Evolutionary conservation across 2,329 filamentous ascomycete genomes (phyloP).

Genomic region (Ascochyta viciae-villosae): DNA sequence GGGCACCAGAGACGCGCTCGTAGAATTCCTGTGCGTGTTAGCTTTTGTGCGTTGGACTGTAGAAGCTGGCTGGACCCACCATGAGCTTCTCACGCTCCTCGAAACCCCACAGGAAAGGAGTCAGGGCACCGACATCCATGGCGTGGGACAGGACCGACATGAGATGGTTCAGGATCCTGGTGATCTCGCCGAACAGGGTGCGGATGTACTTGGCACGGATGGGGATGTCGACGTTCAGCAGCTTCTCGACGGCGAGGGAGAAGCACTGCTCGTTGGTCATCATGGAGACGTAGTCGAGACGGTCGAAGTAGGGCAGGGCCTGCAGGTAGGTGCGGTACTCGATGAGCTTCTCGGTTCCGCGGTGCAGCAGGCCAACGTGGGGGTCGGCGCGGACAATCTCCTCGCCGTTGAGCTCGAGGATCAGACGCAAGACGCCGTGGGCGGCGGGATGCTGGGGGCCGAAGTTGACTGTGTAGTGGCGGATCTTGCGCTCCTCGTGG

Average conservation of each 20-base stretch:
- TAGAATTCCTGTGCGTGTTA: conserved; percentile 83
- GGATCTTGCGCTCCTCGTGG: conserved; percentile 77
- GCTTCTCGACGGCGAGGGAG: conserved; percentile 93
- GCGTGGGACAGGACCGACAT: conserved; percentile 98
- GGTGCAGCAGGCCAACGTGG: conserved; percentile 93
- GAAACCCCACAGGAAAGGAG: conserved; percentile 98
- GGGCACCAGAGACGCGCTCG: conserved; percentile 96
- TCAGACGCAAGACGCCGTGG: conserved; percentile 96
- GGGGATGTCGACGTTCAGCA: conserved; percentile 95
- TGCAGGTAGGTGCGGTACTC: conserved; percentile 99
- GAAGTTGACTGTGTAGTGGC: conserved; percentile 99
- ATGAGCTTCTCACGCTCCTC: conserved; percentile 99
- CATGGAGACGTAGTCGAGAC: conserved; percentile 99
- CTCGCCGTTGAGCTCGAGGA: conserved; percentile 96
- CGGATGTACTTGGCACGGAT: conserved; percentile 96
- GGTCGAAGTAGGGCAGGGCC: conserved; percentile 97
- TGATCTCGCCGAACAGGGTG: conserved; percentile 94
- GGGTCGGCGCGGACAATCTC: conserved; percentile 96
- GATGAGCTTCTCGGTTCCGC: conserved; percentile 98
- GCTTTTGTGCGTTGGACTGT: conserved; percentile 6
- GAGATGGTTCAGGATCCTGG: conserved; percentile 91
- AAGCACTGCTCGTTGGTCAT: conserved; percentile 99
- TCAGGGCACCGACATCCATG: conserved; percentile 98
- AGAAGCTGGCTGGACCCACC: conserved; percentile 62
- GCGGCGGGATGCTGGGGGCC: conserved; percentile 98